Evolutionary conservation across 2,329 filamentous ascomycete species (phyloP), one percentile per base, ranked within the genome.

Genomic region (Colletotrichum costaricense): DNA sequence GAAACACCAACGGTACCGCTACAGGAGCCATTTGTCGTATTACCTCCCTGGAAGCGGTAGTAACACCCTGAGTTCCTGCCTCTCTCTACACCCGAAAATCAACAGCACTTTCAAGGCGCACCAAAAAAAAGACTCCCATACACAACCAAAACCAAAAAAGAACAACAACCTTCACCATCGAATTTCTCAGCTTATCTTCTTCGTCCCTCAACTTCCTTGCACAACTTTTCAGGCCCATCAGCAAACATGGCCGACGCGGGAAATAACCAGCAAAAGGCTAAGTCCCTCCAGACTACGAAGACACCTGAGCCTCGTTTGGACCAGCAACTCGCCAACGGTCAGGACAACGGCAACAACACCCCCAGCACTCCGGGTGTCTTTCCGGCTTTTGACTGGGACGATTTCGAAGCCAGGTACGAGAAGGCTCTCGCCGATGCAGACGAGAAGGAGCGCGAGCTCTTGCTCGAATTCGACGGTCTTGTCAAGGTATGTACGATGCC

Each of bases 341-440:
- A 80, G 28, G 75, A 76, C 64, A 77, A 78, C 59, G 42, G 42
- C 19, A 78, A 78, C 60, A 38, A 59, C 35, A 83, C 86, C 12
- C 86, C 87, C n/a, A 84, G 84, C 77, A 88, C 89, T 2, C 87
- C 88, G 0, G 87, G 87, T 22, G 82, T 84, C 65, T 83, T 94
- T 73, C 82, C 84, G 58, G 83, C 78, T 0, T 95, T 94, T 78
- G 90, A 95, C 82, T 98, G 95, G 95, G 86, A 92, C 3, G 88
- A 92, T n/a, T 92, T 98, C 38, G 88, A 95, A 81, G 79, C 85
- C 1, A 89, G 90, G 55, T 97, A 95, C 77, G 87, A 92, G 72
- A 84, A 88, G 65, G 91, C 90, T 22, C 89, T 97, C 77, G 82
- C 86, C 16, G 86, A 91, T 54, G 89, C 92, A 42, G 88, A 91